These are phyloP conservation scores for Paspalum notatum DNA, from an alignment of 176 grass and related monocot species.

Conservation along the genomic window DNA sequence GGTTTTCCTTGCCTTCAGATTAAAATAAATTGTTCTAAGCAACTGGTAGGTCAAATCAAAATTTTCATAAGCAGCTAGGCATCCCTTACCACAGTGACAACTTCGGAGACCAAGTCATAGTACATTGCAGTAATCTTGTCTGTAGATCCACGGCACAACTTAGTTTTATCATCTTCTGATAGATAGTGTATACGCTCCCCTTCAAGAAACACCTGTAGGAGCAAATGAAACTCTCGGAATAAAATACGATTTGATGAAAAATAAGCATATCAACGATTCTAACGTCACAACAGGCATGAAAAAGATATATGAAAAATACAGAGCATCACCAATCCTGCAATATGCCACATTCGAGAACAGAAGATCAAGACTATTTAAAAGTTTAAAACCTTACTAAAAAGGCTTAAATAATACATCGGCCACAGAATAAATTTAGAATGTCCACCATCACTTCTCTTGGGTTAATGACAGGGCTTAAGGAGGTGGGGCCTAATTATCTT, in stretches of 20 bases:
- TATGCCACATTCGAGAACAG: background rate
- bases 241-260: background rate
- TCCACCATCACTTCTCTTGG: background rate
- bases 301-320: conserved; percentile 11
- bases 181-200: conserved; percentile 65
- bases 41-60: background rate
- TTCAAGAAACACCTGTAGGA: conserved; percentile 79
- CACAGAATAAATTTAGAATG: background rate
- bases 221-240: conserved; percentile 18
- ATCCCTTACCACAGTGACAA: conserved; percentile 75
- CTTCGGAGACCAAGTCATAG: conserved; percentile 83
- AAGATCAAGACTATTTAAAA: background rate
- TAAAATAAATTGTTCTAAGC: conserved; percentile 14
- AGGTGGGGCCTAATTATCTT: background rate
- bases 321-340: conserved; percentile 10
- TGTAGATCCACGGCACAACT: conserved; percentile 56
- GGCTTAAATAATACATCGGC: background rate
- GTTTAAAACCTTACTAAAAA: background rate
- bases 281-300: background rate
- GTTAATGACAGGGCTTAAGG: background rate
- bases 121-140: conserved; percentile 85
- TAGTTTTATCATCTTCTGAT: conserved; percentile 70
- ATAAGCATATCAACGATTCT: background rate
- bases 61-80: conserved; percentile 16
- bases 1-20: conserved; percentile 80